Conservation (phyloP, 2,329 filamentous ascomycete species). For the Diplodia mutila region DNA sequence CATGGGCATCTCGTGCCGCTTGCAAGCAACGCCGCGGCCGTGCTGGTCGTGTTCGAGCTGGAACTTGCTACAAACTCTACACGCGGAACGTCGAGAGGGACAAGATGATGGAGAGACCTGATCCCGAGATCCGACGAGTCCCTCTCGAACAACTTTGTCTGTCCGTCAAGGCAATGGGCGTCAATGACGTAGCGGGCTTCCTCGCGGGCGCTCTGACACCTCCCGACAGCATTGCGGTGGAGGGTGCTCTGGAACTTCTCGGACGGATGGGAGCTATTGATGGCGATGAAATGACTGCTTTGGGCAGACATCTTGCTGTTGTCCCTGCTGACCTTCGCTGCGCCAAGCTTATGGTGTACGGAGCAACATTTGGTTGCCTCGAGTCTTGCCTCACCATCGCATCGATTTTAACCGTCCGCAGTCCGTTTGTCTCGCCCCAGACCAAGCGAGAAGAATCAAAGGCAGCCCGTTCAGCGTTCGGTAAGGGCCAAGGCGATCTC, state of each 20-base stretch:
- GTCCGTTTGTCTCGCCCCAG: slow-evolving; percentile 82
- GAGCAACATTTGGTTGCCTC: slow-evolving; percentile 88
- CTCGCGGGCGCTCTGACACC: slow-evolving; percentile 86
- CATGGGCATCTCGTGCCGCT: slow-evolving; percentile 90
- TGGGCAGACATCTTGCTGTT: slow-evolving; percentile 91
- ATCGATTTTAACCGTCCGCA: slow-evolving; percentile 85
- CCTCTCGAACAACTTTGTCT: slow-evolving; percentile 93
- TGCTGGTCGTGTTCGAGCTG: slow-evolving; percentile 88
- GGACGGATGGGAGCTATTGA: slow-evolving; percentile 87
- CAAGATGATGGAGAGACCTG: slow-evolving; percentile 84
- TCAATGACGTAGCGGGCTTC: slow-evolving; percentile 79
- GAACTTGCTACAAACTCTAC: slow-evolving; percentile 93
- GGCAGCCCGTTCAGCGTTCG: slow-evolving; percentile 74
- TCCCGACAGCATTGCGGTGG: slow-evolving; percentile 81
- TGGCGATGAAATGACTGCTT: slow-evolving; percentile 81
- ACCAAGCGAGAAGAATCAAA: slow-evolving; percentile 83
- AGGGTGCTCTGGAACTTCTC: slow-evolving; percentile 79
- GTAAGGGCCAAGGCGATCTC: slow-evolving; percentile 75
- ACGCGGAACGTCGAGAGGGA: slow-evolving; percentile 78
- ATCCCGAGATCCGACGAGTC: slow-evolving; percentile 91
- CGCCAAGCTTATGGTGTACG: slow-evolving; percentile 94
- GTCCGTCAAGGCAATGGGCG: slow-evolving; percentile 93
- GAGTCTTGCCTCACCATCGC: slow-evolving; percentile 88
- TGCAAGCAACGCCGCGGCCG: slow-evolving; percentile 93
- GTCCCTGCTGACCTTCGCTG: slow-evolving; percentile 92